Evolutionary conservation across 192 early-diverging fungal species (phyloP).

Genomic region (Endogone sp.): DNA sequence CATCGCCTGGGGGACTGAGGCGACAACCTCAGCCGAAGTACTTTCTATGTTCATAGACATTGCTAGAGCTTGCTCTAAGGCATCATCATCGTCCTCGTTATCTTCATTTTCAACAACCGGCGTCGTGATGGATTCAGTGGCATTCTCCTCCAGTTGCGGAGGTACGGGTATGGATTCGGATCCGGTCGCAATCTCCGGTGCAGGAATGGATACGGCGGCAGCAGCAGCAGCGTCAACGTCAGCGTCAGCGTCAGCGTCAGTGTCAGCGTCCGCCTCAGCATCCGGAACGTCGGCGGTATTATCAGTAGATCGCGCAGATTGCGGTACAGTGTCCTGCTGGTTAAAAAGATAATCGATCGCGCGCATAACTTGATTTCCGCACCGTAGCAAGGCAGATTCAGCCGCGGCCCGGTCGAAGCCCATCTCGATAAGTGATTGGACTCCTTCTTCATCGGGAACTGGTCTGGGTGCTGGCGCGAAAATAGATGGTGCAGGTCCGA

Average conservation of each 20-base stretch:
- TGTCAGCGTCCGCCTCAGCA: constrained; percentile 15
- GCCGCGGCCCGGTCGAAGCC: constrained; percentile 80
- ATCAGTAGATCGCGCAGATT: constrained; percentile 2
- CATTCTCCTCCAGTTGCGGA: not conserved
- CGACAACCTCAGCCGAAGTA: too few species aligned
- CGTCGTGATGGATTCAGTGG: not conserved
- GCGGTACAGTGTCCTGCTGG: constrained; percentile 49
- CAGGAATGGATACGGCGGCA: constrained; percentile 10
- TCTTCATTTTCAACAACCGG: constrained; percentile 28
- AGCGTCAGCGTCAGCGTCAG: constrained; percentile 11
- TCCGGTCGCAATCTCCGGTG: constrained; percentile 7
- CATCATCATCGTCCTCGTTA: constrained; percentile 26
- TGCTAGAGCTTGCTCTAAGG: constrained; percentile 12
- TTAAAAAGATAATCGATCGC: constrained; percentile 85
- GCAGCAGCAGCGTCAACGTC: constrained; percentile 16
- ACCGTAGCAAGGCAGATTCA: constrained; percentile 72
- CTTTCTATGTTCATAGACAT: constrained; percentile 12
- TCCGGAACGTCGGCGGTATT: constrained; percentile 11
- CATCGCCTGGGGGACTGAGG: too few species aligned
- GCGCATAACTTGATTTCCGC: constrained; percentile 68
- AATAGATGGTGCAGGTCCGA: constrained; percentile 11
- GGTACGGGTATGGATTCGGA: constrained; percentile 9
- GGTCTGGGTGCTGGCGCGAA: constrained; percentile 31
- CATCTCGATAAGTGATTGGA: constrained; percentile 81
- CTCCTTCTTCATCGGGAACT: constrained; percentile 53